Percentiles rank a stretch among this genome's conserved stretches.
These are phyloP conservation scores for Debaryomyces castellii DNA, from an alignment of 805 yeast species.

Conservation along the genomic window DNA sequence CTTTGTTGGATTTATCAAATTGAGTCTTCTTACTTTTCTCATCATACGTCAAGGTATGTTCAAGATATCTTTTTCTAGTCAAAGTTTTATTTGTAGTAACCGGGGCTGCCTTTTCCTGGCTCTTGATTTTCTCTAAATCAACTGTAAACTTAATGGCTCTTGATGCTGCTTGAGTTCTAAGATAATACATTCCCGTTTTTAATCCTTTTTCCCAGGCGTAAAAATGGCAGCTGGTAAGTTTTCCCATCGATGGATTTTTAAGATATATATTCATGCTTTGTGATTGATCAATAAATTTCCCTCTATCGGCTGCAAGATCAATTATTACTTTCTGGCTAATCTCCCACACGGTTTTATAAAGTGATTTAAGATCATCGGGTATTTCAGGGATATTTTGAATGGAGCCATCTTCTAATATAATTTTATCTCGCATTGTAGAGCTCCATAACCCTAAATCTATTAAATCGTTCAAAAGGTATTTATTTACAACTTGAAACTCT, in stretches of 20 bases:
- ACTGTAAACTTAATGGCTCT: constrained; percentile 39
- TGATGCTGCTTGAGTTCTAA: constrained; percentile 38
- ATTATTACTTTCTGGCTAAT: constrained; percentile 81
- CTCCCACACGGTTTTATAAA: constrained; percentile 98
- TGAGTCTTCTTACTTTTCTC: neutral
- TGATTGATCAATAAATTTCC: constrained; percentile 61
- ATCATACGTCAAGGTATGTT: constrained; percentile 1
- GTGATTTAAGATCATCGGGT: constrained; percentile 69
- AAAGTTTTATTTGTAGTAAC: constrained; percentile 9
- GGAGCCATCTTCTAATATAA: constrained; percentile 80
- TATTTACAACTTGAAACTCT: constrained; percentile 90
- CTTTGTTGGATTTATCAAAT: too few relatives aligned
- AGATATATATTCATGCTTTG: constrained; percentile 46
- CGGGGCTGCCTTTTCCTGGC: neutral
- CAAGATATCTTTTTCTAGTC: constrained; percentile 24
- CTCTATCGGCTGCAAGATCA: constrained; percentile 82
- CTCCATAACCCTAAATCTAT: constrained; percentile 83
- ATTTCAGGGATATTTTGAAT: constrained; percentile 71
- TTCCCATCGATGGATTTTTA: constrained; percentile 35
- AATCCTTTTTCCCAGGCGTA: constrained; percentile 40
- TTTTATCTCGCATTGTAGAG: constrained; percentile 71
- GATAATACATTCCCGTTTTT: constrained; percentile 42
- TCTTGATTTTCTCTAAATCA: constrained; percentile 13
- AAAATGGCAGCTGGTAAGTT: constrained; percentile 44
- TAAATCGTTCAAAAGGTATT: constrained; percentile 78